Conservation (phyloP, 768 basidiomycete genomes). For the Rhodotorula taiwanensis region DNA sequence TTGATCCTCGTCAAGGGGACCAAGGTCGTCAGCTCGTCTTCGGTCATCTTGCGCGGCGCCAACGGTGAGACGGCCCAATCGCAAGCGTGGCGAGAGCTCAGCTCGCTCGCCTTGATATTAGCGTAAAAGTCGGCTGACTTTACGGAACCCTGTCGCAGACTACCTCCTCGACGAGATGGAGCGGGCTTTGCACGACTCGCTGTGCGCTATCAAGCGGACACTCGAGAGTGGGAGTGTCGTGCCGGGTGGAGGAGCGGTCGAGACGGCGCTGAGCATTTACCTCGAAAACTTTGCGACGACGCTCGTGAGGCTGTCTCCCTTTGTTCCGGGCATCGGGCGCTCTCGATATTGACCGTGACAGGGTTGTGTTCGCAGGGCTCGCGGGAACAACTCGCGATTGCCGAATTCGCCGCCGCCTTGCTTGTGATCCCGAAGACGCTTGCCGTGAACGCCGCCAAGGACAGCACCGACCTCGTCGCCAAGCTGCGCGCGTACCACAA, state of each 20-base stretch:
- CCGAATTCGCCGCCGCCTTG: slow-evolving; percentile 91
- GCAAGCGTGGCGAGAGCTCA: too few relatives aligned
- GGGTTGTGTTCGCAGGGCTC: slow-evolving; percentile 64
- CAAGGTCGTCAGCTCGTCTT: slow-evolving; percentile 86
- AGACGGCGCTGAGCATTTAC: slow-evolving; percentile 93
- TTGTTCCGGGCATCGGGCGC: neutral
- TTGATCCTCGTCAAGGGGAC: slow-evolving; percentile 96
- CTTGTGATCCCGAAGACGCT: slow-evolving; percentile 94
- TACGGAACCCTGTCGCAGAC: slow-evolving; percentile 48
- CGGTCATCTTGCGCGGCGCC: slow-evolving; percentile 88
- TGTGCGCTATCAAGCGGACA: slow-evolving; percentile 93
- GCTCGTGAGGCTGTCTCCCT: slow-evolving; percentile 54
- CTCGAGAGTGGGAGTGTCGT: slow-evolving; percentile 92
- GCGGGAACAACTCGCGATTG: slow-evolving; percentile 94
- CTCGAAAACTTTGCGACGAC: slow-evolving; percentile 98
- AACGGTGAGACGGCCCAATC: slow-evolving; percentile 49
- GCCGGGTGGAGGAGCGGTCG: slow-evolving; percentile 94
- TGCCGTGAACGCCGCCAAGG: slow-evolving; percentile 95
- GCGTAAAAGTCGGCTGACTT: too few relatives aligned
- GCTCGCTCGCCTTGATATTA: neutral
- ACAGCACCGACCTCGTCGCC: slow-evolving; percentile 93
- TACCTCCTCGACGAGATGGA: slow-evolving; percentile 99
- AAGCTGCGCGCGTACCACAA: slow-evolving; percentile 96
- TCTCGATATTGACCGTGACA: too few relatives aligned
- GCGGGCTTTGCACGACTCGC: slow-evolving; percentile 82